Conservation (phyloP, 768 basidiomycete species). For the Saitozyma sp. region DNA sequence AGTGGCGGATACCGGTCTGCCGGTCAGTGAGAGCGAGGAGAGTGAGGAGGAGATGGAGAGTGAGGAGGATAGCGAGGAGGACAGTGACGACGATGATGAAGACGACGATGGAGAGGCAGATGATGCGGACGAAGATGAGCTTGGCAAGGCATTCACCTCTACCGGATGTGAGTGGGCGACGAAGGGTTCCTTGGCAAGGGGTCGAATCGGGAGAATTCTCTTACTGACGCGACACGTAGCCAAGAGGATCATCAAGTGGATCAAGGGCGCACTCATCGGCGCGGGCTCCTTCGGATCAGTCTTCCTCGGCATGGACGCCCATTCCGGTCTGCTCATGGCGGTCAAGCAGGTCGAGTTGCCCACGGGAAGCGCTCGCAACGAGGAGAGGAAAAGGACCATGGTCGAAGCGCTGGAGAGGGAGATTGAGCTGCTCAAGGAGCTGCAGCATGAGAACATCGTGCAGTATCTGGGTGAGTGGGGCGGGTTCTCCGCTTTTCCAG, state of each 20-base stretch:
- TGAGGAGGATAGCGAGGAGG: slow-evolving; percentile 23
- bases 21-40: slow-evolving; percentile 27
- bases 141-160: slow-evolving; percentile 59
- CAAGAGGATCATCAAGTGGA: slow-evolving; percentile 82
- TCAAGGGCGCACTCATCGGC: slow-evolving; percentile 92
- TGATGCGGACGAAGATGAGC: slow-evolving; percentile 39
- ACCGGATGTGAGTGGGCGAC: slow-evolving; percentile 57
- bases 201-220: no score
- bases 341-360: slow-evolving; percentile 96
- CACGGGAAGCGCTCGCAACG: slow-evolving; percentile 75
- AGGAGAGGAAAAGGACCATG: slow-evolving; percentile 92
- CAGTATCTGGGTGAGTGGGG: slow-evolving; percentile 81
- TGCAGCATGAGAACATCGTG: slow-evolving; percentile 96
- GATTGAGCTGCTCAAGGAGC: slow-evolving; percentile 91
- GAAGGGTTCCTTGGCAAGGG: no score
- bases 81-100: slow-evolving; percentile 18
- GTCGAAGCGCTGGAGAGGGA: slow-evolving; percentile 87
- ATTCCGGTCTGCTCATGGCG: slow-evolving; percentile 87
- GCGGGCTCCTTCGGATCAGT: slow-evolving; percentile 94
- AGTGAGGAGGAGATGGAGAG: slow-evolving; percentile 15
- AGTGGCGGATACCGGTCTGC: slow-evolving; percentile 17
- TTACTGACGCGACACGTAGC: slow-evolving; percentile 18
- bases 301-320: slow-evolving; percentile 91
- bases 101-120: slow-evolving; percentile 23
- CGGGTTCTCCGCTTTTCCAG: no score